Evolutionary conservation across 176 grass and related monocot genomes (phyloP), one percentile per base, ranked within the genome.

Genomic region (Stipa capillata): DNA sequence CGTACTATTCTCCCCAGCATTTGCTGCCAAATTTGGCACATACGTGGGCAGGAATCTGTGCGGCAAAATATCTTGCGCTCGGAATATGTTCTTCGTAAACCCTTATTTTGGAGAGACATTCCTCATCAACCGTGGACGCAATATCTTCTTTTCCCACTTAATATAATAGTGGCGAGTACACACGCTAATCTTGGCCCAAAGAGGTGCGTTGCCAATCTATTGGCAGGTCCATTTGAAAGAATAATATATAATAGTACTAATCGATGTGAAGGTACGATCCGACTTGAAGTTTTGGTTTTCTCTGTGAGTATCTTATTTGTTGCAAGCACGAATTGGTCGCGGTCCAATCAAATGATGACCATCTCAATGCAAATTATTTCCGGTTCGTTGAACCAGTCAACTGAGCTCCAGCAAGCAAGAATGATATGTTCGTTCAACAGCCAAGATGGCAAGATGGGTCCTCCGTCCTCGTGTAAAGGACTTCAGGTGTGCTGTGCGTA

Each of bases 1-100:
- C n/a, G n/a, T n/a, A n/a, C 59, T 79, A 88, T 88, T 73, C 59
- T 65, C 13, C 48, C 37, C 32, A 56, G 13, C 15, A 56, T 73
- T 72, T 48, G 74, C 0, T 20, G 29, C 35, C 21, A 20, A 47
- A 32, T 78, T 83, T 69, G 65, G 10, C 35, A 40, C 15, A 62
- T 69, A 51, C 49, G 70, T 47, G 31, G 32, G 17, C 69, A 67
- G 25, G 49, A 65, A 7, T 13, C 36, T 74, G 6, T 3, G 11
- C 36, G 11, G n/a, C n/a, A 5, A 31, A 33, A 82, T 54, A 72
- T 77, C 53, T 31, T 24, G 12, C 8, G 0, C 16, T 29, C 66
- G 3, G 11, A 4, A 28, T 58, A 10, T 56, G 16, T 41, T 75
- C 25, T 18, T 32, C 3, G 20, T n/a, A 34, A 52, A 5, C 61